A percentile compares a stretch with the other conserved stretches of the same genome.
These are phyloP conservation scores for Fusarium proliferatum DNA, from an alignment of 2,329 filamentous ascomycete genomes.

Conservation along the genomic window DNA sequence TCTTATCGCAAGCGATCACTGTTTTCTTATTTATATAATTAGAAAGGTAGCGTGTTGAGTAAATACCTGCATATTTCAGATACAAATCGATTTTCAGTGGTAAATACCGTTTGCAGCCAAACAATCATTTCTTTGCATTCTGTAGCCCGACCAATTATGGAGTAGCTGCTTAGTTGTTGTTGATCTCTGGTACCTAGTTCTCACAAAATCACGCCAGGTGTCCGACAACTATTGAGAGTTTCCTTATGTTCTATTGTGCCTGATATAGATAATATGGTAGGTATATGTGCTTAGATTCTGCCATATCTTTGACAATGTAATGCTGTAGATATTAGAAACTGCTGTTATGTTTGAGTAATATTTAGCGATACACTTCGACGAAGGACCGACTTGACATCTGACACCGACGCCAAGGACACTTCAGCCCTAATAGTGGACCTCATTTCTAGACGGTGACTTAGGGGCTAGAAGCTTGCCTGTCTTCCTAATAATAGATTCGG, in stretches of 20 bases:
- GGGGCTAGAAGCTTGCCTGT: neutral
- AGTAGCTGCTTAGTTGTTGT: neutral
- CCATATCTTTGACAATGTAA: fast-evolving
- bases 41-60: fast-evolving
- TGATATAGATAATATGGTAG: fast-evolving
- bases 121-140: neutral
- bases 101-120: fast-evolving
- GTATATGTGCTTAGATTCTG: fast-evolving
- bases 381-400: too few species aligned
- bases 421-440: neutral
- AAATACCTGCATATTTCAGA: fast-evolving
- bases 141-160: fast-evolving
- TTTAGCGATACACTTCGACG: too few species aligned
- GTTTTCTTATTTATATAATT: too few species aligned
- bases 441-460: fast-evolving
- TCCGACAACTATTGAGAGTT: fast-evolving
- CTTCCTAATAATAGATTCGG: neutral
- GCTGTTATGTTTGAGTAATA: too few species aligned
- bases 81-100: fast-evolving
- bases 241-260: fast-evolving
- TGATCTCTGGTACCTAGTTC: neutral
- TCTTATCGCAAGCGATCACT: neutral
- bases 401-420: neutral
- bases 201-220: too few species aligned
- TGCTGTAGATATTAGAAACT: fast-evolving